Evolutionary conservation across 768 basidiomycete species (phyloP), one percentile per base, ranked within the genome.

Genomic region (Psilocybe sp.): DNA sequence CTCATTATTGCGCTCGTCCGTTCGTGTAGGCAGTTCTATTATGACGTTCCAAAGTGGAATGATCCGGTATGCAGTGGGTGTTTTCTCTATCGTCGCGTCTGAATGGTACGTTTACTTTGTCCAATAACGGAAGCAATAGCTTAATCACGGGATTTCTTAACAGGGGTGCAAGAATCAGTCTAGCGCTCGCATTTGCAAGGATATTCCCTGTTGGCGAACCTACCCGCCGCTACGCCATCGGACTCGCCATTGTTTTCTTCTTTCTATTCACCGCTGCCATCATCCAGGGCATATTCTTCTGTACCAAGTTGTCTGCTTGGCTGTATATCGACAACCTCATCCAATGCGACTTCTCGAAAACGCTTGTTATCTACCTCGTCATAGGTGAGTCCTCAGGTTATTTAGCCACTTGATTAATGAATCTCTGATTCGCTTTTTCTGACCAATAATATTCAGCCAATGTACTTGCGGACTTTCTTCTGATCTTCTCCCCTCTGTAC

Each of bases 161-260:
- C 34, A 54, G 47, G 46, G 50, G 46, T 16, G 40, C 54, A 9
- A 50, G 54, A 4, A 44, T 51, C 9, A 54, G 54, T 18, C 23
- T 64, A 19, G 60, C 60, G n/a, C 56, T 61, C 11, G 58, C 59
- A 1, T 58, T 64, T n/a, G 55, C 61, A 10, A 40, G 62, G 20
- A 43, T 64, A 18, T 49, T 58, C 32, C 51, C 53, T 3, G 45
- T 50, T 5, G 57, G 56, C 18, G 40, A 16, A 15, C 46, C 56
- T 34, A 48, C 47, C 3, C 58, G 60, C 5, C 46, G 18, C 5
- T 32, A 51, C 38, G 47, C 56, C 3, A 58, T 58, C 18, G 40
- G 16, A 8, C 47, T 50, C 0, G 42, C 52, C 0, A 31, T 52
- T 23, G 5, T 54, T 13, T 59, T 61, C 38, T 51, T 43, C 4